Evolutionary conservation across 2,329 filamentous ascomycete species (phyloP).

Genomic region (Fusarium pseudoanthophilum): DNA sequence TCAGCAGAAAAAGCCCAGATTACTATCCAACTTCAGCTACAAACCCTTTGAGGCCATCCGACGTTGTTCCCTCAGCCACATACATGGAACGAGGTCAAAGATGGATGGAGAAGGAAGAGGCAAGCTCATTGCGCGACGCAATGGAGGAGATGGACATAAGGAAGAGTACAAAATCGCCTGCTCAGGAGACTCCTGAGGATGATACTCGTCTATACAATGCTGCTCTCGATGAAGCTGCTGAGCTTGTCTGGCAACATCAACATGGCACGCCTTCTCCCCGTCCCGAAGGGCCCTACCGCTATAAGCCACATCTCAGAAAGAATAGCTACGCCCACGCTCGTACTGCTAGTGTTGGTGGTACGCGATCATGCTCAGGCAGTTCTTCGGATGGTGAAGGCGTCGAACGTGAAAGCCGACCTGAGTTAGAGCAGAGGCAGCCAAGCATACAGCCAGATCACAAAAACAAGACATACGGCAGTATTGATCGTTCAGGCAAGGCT

Average conservation of each 20-base stretch:
- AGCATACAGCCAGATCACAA: constrained; percentile 38
- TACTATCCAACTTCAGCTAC: constrained; percentile 60
- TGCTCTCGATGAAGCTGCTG: constrained; percentile 80
- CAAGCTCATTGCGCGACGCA: constrained; percentile 73
- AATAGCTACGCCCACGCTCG: constrained; percentile 77
- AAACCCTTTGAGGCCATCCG: constrained; percentile 64
- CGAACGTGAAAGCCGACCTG: constrained; percentile 47
- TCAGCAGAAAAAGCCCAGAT: constrained; percentile 59
- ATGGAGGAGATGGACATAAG: constrained; percentile 78
- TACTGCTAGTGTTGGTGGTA: constrained; percentile 64
- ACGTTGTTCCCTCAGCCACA: constrained; percentile 71
- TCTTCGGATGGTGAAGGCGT: constrained; percentile 61
- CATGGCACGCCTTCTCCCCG: constrained; percentile 64
- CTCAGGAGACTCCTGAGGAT: constrained; percentile 52
- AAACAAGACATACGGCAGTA: constrained; percentile 55
- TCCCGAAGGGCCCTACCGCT: constrained; percentile 73
- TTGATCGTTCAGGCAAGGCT: constrained; percentile 51
- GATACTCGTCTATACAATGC: constrained; percentile 75
- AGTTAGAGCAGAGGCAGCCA: constrained; percentile 38
- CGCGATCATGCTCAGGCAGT: constrained; percentile 63
- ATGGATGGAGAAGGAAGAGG: constrained; percentile 86
- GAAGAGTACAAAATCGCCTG: constrained; percentile 46
- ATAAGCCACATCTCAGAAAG: constrained; percentile 75
- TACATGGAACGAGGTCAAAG: constrained; percentile 80
- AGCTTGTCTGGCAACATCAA: constrained; percentile 81